Base-by-base conservation (phyloP, 768 basidiomycete genomes). In the Rhizopogon vulgaris region DNA sequence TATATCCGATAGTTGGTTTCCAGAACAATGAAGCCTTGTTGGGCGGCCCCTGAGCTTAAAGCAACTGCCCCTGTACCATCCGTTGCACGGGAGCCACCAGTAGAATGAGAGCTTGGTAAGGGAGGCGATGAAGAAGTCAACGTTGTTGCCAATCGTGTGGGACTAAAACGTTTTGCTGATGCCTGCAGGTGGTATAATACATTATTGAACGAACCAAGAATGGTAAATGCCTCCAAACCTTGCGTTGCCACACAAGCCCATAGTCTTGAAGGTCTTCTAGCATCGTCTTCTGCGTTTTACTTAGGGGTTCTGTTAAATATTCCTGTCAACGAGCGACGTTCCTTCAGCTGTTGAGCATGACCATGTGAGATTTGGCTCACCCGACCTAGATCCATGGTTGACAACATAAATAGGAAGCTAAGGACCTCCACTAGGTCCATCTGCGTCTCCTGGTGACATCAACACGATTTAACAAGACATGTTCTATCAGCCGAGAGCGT, bases 1-100 rank as follows among this genome's bases (percentile, higher is more conserved):
- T 98, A 99, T 56, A 99, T 73, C 58, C 94, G 87, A 73, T 97
- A 98, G 73, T 99, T 98, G 17, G 96, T 98, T 73, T 99, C 96
- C 39, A 99, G 78, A 58, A 98, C 84, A 59, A 98, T 87, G 73
- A 96, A 98, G 12, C 94, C 92, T 67, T 95, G 83, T 63, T 84
- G 76, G 30, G 79, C 78, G 41, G 79, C 79, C 43, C 76, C 74
- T 28, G 77, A 77, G 10, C 82, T 74, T 51, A 67, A 55, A 39
- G 68, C 56, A 11, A 67, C 56, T 6, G 60, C 56, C 18, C 30
- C 30, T n/a, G 63, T 48, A 34, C 38, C 58, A 6, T 62, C 51
- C 32, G 41, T 51, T 36, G 41, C 22, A 12, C 52, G 55, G 10
- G 63, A 48, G 32, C 53, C 56, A 22, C 63, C 58, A 2, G 65